Base-by-base conservation (phyloP, 805 yeast species). In the Grigorovia jiainica region DNA sequence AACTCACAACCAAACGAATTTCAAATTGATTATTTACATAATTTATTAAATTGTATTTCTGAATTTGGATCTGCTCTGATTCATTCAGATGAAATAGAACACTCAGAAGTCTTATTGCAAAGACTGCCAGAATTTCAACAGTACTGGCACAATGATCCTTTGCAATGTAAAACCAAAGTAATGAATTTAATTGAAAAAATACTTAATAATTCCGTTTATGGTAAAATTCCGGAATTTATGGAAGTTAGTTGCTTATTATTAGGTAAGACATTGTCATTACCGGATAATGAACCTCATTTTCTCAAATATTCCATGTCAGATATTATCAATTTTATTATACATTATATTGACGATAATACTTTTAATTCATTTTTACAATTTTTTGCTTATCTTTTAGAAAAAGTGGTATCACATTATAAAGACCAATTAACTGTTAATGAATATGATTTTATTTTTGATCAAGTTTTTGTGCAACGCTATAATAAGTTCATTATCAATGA, bases 41-140 rank as follows among this genome's bases (percentile, higher is more conserved):
- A 87, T 19, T 60, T 84, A 36, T 58, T 85, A 20, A 63, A 73
- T 11, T 82, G 87, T 53, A 58, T 87, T 0, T 70, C 71, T n/a
- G 84, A 81, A 41, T 64, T 86, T 3, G 92, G 87, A 0, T 80
- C 78, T 43, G 86, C 87, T 0, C 59, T 82, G 53, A 75, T 75
- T 39, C 59, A 73, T 2, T 79, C 85, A 0, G 77, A 79, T 19
- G 63, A 66, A 2, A 61, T 65, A 2, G 48, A 55, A 8, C 54
- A 58, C 6, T 57, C 63, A 34, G 52, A 53, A 6, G 40, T 38
- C 16, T 41, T 43, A 36, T 47, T 52, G 24, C 53, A 51, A 27
- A 46, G 40, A 15, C 40, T 52, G 27, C 46, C 48, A 19, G 50
- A 54, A 38, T 58, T 64, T n/a, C 61, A 59, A 20, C 51, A 52